Base-by-base conservation (phyloP, 164 flowering plant genomes). In the Akebia trifoliata region DNA sequence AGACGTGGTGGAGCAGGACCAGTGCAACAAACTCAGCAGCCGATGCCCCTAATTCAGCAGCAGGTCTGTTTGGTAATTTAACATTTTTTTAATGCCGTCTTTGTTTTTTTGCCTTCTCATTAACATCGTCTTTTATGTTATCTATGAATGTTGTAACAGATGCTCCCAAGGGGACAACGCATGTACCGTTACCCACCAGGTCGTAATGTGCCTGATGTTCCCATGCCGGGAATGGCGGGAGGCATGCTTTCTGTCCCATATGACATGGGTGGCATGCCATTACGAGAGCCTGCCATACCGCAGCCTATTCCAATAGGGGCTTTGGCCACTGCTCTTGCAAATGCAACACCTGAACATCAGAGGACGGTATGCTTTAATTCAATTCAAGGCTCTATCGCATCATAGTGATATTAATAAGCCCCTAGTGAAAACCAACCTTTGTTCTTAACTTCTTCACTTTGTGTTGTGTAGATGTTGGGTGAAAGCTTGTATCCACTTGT, bases 401-500 rank as follows among this genome's bases (percentile, higher is more conserved):
- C n/a, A n/a, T n/a, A n/a, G n/a, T n/a, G n/a, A n/a, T n/a, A n/a
- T n/a, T n/a, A n/a, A n/a, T n/a, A n/a, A n/a, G n/a, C n/a, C n/a
- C n/a, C n/a, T n/a, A n/a, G n/a, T n/a, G n/a, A n/a, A n/a, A n/a
- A n/a, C n/a, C n/a, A n/a, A n/a, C n/a, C n/a, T n/a, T n/a, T n/a
- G n/a, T n/a, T n/a, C n/a, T n/a, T n/a, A n/a, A n/a, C n/a, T n/a
- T n/a, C n/a, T n/a, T 21, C 1, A 15, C 8, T 18, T 46, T 51
- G 50, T 38, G n/a, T 1, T 48, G 6, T 64, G 43, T 48, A 86
- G 95, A 78, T 84, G 87, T 65, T 85, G 67, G 90, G 90, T 31
- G 92, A 83, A 62, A 80, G 72, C 63, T 74, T 87, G 5, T 81
- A 83, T 69, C 90, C 90, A 20, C 82, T 85, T 1, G 92, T 85